Evolutionary conservation across 2,329 filamentous ascomycete species (phyloP).

Genomic region (Nothophoma quercina): DNA sequence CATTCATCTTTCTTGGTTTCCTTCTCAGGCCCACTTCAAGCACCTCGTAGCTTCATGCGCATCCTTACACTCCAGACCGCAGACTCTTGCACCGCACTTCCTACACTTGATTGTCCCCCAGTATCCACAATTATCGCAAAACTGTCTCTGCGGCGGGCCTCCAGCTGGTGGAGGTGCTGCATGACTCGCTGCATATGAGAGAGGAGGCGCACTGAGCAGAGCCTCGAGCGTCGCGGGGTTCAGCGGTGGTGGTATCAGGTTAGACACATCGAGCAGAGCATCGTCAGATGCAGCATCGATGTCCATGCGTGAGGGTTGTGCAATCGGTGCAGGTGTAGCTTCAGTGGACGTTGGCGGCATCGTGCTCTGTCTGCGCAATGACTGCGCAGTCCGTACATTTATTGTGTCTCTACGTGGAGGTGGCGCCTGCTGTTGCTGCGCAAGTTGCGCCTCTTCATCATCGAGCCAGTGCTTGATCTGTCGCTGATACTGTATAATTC

Average conservation of each 20-base stretch:
- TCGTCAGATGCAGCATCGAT: conserved; percentile 48
- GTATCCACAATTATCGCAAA: conserved; percentile 83
- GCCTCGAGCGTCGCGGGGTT: conserved; percentile 68
- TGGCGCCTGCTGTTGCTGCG: conserved; percentile 53
- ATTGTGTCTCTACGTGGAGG: conserved; percentile 25
- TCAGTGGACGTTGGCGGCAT: conserved; percentile 36
- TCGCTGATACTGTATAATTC: conserved; percentile 81
- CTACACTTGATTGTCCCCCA: conserved; percentile 80
- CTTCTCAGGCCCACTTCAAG: conserved; percentile 45
- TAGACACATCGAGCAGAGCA: conserved; percentile 62
- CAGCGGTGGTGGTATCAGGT: conserved; percentile 65
- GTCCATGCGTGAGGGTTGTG: conserved; percentile 15
- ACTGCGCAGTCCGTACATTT: conserved; percentile 22
- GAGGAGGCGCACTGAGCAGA: conserved; percentile 68
- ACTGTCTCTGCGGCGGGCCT: conserved; percentile 64
- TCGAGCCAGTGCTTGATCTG: conserved; percentile 84
- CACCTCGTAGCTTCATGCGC: conserved; percentile 73
- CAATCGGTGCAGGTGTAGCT: conserved; percentile 32
- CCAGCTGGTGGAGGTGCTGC: conserved; percentile 49
- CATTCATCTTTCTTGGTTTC: background rate
- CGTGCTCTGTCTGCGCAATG: conserved; percentile 34
- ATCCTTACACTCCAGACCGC: conserved; percentile 76
- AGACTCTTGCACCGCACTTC: conserved; percentile 81
- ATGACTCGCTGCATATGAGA: conserved; percentile 72
- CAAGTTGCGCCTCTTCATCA: conserved; percentile 75